These are phyloP conservation scores for Adansonia madagascariensis DNA, from an alignment of 441 rosid genomes.

Conservation along the genomic window DNA sequence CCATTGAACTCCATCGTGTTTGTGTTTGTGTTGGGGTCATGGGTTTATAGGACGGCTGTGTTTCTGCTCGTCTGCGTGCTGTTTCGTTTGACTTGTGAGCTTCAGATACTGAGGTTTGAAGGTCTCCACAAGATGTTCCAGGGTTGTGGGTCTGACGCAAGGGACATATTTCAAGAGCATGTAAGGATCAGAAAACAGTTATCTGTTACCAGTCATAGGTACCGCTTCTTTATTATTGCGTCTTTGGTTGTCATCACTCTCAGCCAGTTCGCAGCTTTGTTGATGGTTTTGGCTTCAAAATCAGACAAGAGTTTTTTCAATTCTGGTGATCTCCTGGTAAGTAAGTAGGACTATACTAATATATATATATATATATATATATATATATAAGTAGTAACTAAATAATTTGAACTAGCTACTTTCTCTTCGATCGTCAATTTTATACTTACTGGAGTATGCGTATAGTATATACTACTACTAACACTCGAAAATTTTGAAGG, in stretches of 20 bases:
- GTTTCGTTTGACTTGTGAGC: slow-evolving; percentile 78
- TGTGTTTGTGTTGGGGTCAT: slow-evolving; percentile 55
- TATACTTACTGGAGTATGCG: too few species aligned
- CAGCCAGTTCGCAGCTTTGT: slow-evolving; percentile 68
- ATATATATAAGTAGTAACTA: too few species aligned
- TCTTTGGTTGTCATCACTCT: slow-evolving; percentile 58
- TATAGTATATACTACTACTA: too few species aligned
- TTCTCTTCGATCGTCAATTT: background rate
- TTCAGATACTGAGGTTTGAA: slow-evolving; percentile 69
- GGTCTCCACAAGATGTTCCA: slow-evolving; percentile 66
- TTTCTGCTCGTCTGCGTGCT: slow-evolving; percentile 66
- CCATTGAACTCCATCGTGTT: slow-evolving; percentile 54
- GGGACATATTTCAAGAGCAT: slow-evolving; percentile 60
- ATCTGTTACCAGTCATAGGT: slow-evolving; percentile 72
- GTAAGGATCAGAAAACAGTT: slow-evolving; percentile 68
- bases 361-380: too few species aligned
- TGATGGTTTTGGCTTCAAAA: slow-evolving; percentile 56
- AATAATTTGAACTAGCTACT: background rate
- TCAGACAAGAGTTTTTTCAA: slow-evolving; percentile 68
- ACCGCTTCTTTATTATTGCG: slow-evolving; percentile 65
- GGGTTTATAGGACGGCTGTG: slow-evolving; percentile 74
- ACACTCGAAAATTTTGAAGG: too few species aligned
- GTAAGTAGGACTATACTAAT: background rate
- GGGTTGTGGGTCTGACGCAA: slow-evolving; percentile 49
- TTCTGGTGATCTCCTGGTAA: slow-evolving; percentile 76